Evolutionary conservation across 2,329 filamentous ascomycete species (phyloP).

Genomic region (Sarocladium brachiariae): DNA sequence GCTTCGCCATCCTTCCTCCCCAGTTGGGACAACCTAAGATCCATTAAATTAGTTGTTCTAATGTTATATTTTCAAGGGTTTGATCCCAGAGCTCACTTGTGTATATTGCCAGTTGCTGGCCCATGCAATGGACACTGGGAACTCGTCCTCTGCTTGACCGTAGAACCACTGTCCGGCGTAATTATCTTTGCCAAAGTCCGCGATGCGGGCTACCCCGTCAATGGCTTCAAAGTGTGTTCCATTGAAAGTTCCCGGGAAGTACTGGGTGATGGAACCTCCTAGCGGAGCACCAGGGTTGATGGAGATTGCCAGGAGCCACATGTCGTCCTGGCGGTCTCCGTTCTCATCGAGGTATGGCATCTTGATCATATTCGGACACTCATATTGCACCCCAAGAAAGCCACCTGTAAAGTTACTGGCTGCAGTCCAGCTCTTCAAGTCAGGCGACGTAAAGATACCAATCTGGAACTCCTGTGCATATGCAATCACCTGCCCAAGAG

Average conservation of each 20-base stretch:
- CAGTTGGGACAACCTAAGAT: constrained; percentile 21
- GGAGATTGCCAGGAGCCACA: constrained; percentile 41
- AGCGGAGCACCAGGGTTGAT: constrained; percentile 52
- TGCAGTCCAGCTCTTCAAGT: constrained; percentile 50
- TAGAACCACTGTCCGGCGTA: constrained; percentile 30
- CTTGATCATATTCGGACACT: constrained; percentile 55
- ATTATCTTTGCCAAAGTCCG: constrained; percentile 30
- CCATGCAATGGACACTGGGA: constrained; percentile 27
- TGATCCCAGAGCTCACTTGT: neutral
- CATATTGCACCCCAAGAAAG: constrained; percentile 50
- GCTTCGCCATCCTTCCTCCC: constrained; percentile 24
- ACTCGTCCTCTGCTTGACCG: constrained; percentile 16
- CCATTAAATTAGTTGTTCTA: constrained; percentile 1
- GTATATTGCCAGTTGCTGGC: constrained; percentile 30
- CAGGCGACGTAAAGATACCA: constrained; percentile 53
- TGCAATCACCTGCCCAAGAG: constrained; percentile 25
- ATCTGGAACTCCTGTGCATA: constrained; percentile 46
- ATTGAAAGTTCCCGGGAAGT: constrained; percentile 54
- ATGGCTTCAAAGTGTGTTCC: constrained; percentile 50
- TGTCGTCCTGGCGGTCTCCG: constrained; percentile 19
- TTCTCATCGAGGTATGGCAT: constrained; percentile 38
- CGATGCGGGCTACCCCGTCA: constrained; percentile 21
- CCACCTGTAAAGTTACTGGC: constrained; percentile 48
- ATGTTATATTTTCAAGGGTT: too few relatives aligned
- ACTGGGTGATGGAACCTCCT: constrained; percentile 48